A percentile compares a stretch with the other conserved stretches of the same genome.
phyloP scores from a whole-genome alignment of 2,329 filamentous ascomycete species.

The Calycina marina region DNA sequence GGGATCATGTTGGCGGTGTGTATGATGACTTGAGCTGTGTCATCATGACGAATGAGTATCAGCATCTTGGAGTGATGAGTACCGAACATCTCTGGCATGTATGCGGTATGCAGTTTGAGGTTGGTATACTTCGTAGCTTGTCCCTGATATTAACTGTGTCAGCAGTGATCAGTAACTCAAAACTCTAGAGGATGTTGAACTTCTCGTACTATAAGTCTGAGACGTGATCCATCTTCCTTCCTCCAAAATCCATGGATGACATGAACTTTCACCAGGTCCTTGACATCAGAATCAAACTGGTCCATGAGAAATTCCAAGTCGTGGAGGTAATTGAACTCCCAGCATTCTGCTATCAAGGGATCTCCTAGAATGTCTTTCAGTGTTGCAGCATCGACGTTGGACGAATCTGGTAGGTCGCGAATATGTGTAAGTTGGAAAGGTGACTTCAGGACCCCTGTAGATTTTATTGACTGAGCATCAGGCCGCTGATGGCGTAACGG shows the following conservation, averaged over 20 bases:
- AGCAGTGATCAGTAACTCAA: not conserved
- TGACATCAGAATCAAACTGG: conserved; percentile 38
- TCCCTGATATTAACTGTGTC: conserved; percentile 43
- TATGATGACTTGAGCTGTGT: conserved; percentile 63
- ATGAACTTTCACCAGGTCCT: conserved; percentile 36
- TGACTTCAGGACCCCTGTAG: conserved; percentile 25
- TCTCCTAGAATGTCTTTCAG: conserved; percentile 44
- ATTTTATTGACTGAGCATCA: not conserved
- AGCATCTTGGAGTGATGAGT: conserved; percentile 70
- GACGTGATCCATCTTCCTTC: conserved; percentile 40
- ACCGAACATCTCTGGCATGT: conserved; percentile 71
- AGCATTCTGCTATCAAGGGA: conserved; percentile 39
- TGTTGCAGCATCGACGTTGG: conserved; percentile 41
- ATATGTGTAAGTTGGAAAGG: conserved; percentile 46
- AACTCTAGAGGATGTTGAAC: too few relatives aligned
- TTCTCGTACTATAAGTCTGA: conserved; percentile 25
- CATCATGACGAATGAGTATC: conserved; percentile 64
- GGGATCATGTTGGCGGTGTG: conserved; percentile 88
- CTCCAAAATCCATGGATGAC: conserved; percentile 54
- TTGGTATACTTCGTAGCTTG: conserved; percentile 48
- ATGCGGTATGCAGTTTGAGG: conserved; percentile 56
- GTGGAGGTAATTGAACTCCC: conserved; percentile 41
- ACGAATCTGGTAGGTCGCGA: conserved; percentile 31
- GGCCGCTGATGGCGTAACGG: conserved; percentile 10
- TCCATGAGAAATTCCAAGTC: conserved; percentile 45